Evolutionary conservation across 768 basidiomycete genomes (phyloP).

Genomic region (Russula sp.): DNA sequence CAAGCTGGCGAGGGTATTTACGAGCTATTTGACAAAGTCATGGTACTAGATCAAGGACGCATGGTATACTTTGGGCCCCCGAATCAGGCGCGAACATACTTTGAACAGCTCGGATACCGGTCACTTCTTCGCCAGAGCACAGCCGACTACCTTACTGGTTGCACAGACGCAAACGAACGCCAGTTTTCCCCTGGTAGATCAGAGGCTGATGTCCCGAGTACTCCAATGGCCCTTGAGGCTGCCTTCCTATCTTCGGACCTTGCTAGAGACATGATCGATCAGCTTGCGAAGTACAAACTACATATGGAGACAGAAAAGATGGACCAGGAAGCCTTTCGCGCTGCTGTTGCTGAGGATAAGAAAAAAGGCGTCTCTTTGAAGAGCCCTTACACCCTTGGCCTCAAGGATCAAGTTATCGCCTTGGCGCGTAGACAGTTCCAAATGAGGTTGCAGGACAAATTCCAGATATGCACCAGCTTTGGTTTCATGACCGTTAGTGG

Average conservation of each 20-base stretch:
- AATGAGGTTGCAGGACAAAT: conserved; percentile 65
- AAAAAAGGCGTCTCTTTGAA: conserved; percentile 70
- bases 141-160: conserved; percentile 83
- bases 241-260: conserved; percentile 51
- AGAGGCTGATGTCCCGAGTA: conserved; percentile 52
- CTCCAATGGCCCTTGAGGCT: conserved; percentile 60
- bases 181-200: conserved; percentile 63
- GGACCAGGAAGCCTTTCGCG: conserved; percentile 73
- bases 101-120: conserved; percentile 67
- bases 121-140: conserved; percentile 80
- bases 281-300: conserved; percentile 50
- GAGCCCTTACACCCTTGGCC: conserved; percentile 81
- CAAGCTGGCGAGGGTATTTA: conserved; percentile 79
- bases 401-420: conserved; percentile 66
- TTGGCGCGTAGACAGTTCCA: conserved; percentile 71
- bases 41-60: conserved; percentile 75
- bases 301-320: conserved; percentile 52
- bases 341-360: conserved; percentile 72
- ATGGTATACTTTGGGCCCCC: conserved; percentile 80
- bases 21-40: conserved; percentile 81
- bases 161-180: conserved; percentile 82
- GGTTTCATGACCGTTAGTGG: conserved; percentile 53
- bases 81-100: conserved; percentile 69
- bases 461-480: conserved; percentile 70
- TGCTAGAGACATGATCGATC: conserved; percentile 38